These are phyloP conservation scores for Vicia faba DNA, from an alignment of 306 rosid genomes.

Conservation along the genomic window DNA sequence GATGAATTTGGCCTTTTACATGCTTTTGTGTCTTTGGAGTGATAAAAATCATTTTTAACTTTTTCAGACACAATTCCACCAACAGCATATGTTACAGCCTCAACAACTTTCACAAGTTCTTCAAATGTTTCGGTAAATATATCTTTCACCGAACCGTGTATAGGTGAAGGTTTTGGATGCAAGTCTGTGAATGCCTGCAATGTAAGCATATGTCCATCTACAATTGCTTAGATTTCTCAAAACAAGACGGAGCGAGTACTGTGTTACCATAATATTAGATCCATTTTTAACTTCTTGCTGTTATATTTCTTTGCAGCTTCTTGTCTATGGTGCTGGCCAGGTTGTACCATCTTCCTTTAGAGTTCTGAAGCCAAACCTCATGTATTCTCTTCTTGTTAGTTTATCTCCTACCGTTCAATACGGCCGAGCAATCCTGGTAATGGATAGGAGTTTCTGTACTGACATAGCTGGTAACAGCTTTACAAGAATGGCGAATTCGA, in stretches of 20 bases:
- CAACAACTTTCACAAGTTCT: constrained; percentile 64
- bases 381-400: constrained; percentile 65
- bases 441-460: constrained; percentile 80
- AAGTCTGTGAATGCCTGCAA: constrained; percentile 77
- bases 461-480: constrained; percentile 85
- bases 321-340: constrained; percentile 88
- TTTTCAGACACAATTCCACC: constrained; percentile 87
- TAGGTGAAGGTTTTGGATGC: constrained; percentile 69
- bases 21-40: constrained; percentile 3
- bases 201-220: constrained; percentile 64
- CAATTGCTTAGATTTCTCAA: constrained; percentile 16
- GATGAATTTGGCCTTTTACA: constrained; percentile 15
- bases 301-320: constrained; percentile 55
- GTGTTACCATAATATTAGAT: no score
- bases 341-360: constrained; percentile 80
- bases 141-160: constrained; percentile 78
- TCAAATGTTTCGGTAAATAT: constrained; percentile 72
- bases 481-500: constrained; percentile 67
- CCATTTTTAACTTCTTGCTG: constrained; percentile 35
- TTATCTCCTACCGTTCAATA: constrained; percentile 57
- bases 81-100: constrained; percentile 68
- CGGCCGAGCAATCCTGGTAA: constrained; percentile 73
- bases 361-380: constrained; percentile 61
- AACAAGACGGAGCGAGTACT: neutral
- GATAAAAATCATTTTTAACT: neutral